A percentile compares a stretch with the other conserved stretches of the same genome.
These are phyloP conservation scores for Pichia terricola DNA, from an alignment of 1,139 yeast species.

Conservation along the genomic window DNA sequence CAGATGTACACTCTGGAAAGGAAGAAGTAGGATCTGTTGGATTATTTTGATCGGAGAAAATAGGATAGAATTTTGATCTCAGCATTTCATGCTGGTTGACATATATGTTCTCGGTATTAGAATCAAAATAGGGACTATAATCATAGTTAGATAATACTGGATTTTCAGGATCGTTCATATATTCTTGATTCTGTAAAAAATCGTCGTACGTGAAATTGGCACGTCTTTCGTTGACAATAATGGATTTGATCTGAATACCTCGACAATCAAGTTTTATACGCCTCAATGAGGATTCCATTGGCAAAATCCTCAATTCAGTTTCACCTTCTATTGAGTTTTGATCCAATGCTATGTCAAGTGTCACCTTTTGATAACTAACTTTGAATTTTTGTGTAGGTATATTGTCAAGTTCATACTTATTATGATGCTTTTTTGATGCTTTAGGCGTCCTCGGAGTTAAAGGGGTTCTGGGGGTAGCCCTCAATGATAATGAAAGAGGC, in stretches of 20 bases:
- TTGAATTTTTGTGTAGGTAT: slow-evolving; percentile 32
- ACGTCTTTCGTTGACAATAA: slow-evolving; percentile 51
- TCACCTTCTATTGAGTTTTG: slow-evolving; percentile 50
- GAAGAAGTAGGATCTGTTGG: slow-evolving; percentile 48
- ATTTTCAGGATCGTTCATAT: slow-evolving; percentile 22
- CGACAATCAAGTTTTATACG: slow-evolving; percentile 71
- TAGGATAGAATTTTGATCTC: slow-evolving; percentile 50
- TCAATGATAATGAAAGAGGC: slow-evolving; percentile 4
- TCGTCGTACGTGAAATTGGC: slow-evolving; percentile 45
- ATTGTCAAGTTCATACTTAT: slow-evolving; percentile 18
- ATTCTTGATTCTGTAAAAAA: slow-evolving; percentile 28
- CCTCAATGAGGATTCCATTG: slow-evolving; percentile 51
- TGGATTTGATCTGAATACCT: slow-evolving; percentile 56
- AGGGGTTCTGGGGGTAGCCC: slow-evolving; percentile 18
- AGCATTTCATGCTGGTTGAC: slow-evolving; percentile 57
- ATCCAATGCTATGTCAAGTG: slow-evolving; percentile 57
- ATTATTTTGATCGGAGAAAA: slow-evolving; percentile 52
- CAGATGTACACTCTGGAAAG: slow-evolving; percentile 49
- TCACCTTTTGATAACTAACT: slow-evolving; percentile 62
- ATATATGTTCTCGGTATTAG: slow-evolving; percentile 35
- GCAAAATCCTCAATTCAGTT: slow-evolving; percentile 76
- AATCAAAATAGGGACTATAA: slow-evolving; percentile 34
- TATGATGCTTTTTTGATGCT: slow-evolving; percentile 21
- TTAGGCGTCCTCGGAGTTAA: slow-evolving; percentile 19
- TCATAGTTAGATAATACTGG: slow-evolving; percentile 27